Evolutionary conservation across 2,329 filamentous ascomycete species (phyloP).

Genomic region (Venturiaceae sp.): DNA sequence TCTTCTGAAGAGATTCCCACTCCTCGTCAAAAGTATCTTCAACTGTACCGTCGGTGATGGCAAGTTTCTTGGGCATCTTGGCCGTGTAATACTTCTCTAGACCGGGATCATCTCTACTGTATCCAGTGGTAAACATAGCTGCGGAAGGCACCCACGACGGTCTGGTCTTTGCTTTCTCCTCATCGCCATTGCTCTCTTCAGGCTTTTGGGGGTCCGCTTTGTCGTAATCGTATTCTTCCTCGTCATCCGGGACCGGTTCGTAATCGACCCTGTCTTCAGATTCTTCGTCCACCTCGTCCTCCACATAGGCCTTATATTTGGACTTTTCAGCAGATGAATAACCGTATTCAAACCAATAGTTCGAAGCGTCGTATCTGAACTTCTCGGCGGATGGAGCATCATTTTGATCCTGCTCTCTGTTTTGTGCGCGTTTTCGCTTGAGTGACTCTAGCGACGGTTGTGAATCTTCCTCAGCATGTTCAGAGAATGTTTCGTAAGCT

Average conservation of each 20-base stretch:
- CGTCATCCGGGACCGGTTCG: not conserved
- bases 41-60: not conserved
- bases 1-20: not conserved
- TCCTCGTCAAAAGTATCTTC: not conserved
- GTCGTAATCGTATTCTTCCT: not conserved
- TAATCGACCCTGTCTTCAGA: not conserved
- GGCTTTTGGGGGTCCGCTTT: not conserved
- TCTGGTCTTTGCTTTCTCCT: not conserved
- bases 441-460: not conserved
- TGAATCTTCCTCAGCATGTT: not conserved
- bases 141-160: too few species aligned
- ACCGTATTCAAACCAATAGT: not conserved
- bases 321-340: not conserved
- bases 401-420: too few species aligned
- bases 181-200: not conserved
- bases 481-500: not conserved
- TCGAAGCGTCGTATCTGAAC: too few species aligned
- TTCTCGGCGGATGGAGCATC: too few species aligned
- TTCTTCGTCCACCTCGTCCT: not conserved
- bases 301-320: not conserved
- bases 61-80: not conserved
- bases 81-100: too few species aligned
- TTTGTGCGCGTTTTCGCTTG: not conserved
- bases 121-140: not conserved
- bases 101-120: not conserved